A percentile compares a stretch with the other conserved stretches of the same genome.
Conservation (phyloP, 352 stramenopile genomes). For the Globisporangium carolinianum region DNA sequence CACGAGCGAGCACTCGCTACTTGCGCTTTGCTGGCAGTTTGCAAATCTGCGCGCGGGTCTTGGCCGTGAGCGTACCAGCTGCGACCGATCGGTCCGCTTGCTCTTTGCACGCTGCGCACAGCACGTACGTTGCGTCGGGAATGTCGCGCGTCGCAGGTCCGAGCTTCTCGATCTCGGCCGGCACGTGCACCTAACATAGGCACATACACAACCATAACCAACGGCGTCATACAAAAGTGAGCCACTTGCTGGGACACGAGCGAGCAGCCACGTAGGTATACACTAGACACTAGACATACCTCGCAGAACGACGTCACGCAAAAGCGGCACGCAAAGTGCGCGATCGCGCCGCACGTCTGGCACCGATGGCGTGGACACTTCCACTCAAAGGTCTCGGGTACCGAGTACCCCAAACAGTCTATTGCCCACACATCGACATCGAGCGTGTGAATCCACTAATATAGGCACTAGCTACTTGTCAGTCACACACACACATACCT, state of each 20-base stretch:
- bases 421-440: neutral
- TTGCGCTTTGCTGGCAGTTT: neutral
- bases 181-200: constrained; percentile 37
- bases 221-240: too few relatives aligned
- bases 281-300: constrained; percentile 14
- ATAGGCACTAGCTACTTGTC: neutral
- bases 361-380: constrained; percentile 65
- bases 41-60: constrained; percentile 30
- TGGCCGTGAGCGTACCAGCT: constrained; percentile 32
- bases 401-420: constrained; percentile 66
- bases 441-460: neutral
- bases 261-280: too few relatives aligned
- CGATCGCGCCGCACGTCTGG: constrained; percentile 51
- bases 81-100: constrained; percentile 26
- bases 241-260: too few relatives aligned
- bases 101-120: constrained; percentile 43
- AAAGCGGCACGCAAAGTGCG: constrained; percentile 49
- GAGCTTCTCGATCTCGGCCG: constrained; percentile 28
- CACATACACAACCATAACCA: neutral
- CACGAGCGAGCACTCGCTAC: neutral
- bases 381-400: constrained; percentile 53
- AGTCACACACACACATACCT: constrained; percentile 21
- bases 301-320: constrained; percentile 71
- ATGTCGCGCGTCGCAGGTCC: constrained; percentile 47
- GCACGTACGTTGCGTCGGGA: constrained; percentile 40